A percentile compares a stretch with the other conserved stretches of the same genome.
Evolutionary conservation across 441 rosid species (phyloP).

Genomic region (Isatis lusitanica): DNA sequence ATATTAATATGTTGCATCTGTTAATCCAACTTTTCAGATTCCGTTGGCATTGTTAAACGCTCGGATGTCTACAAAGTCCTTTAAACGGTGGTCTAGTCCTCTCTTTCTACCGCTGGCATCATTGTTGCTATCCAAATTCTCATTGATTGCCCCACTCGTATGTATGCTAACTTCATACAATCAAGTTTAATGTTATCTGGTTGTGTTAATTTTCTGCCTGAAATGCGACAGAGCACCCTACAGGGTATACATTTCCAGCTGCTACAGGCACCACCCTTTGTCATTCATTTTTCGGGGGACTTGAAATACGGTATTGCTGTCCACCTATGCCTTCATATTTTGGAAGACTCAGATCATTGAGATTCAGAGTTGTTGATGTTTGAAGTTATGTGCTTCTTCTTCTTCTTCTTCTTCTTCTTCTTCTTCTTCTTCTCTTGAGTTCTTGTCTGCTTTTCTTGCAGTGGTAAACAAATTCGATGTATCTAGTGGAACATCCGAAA

Average conservation of each 20-base stretch:
- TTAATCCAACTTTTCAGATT: slow-evolving; percentile 49
- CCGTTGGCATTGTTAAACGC: slow-evolving; percentile 77
- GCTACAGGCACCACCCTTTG: slow-evolving; percentile 73
- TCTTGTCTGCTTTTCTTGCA: slow-evolving; percentile 36
- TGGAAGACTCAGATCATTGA: background rate
- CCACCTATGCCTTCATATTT: background rate
- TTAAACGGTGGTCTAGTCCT: slow-evolving; percentile 68
- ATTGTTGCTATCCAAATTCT: slow-evolving; percentile 76
- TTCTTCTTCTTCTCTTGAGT: too few species aligned
- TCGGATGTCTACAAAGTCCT: slow-evolving; percentile 72
- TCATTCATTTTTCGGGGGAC: slow-evolving; percentile 78
- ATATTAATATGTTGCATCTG: too few species aligned
- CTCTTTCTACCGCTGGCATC: slow-evolving; percentile 67
- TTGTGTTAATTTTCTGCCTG: slow-evolving; percentile 27
- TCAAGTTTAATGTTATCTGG: slow-evolving; percentile 3
- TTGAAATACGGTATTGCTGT: slow-evolving; percentile 71
- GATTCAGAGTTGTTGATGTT: background rate
- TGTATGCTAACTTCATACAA: slow-evolving; percentile 28
- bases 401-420: too few species aligned
- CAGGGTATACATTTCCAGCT: slow-evolving; percentile 88
- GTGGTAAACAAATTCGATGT: slow-evolving; percentile 52
- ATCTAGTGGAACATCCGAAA: slow-evolving; percentile 38
- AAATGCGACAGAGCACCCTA: slow-evolving; percentile 57
- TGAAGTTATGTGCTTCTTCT: background rate
- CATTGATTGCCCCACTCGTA: slow-evolving; percentile 85